Evolutionary conservation across 139 green algal genomes (phyloP).

Genomic region (Diplosphaera chodatii): DNA sequence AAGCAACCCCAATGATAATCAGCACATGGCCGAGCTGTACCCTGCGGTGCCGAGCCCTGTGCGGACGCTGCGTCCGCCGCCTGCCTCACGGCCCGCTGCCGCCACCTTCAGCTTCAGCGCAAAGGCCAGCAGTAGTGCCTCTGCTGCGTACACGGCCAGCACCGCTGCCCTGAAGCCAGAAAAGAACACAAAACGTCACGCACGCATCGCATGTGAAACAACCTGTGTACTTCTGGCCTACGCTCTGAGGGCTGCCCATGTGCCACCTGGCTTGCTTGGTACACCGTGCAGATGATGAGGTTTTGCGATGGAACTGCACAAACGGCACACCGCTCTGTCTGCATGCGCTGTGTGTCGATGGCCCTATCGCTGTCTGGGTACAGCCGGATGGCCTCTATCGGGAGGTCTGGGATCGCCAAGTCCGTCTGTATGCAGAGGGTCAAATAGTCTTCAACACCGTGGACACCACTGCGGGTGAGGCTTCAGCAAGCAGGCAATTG

Average conservation of each 20-base stretch:
- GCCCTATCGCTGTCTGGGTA: conserved; percentile 49
- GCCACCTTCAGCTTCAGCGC: conserved; percentile 82
- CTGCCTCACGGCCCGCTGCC: conserved; percentile 22
- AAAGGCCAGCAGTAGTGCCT: conserved; percentile 84
- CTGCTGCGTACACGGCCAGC: conserved; percentile 66
- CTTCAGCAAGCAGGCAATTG: too few relatives aligned
- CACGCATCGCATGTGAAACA: too few relatives aligned
- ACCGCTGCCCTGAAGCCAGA: conserved; percentile 60
- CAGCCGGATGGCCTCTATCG: conserved; percentile 41
- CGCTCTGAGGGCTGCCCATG: too few relatives aligned
- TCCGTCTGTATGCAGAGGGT: conserved; percentile 11
- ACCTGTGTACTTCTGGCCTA: too few relatives aligned
- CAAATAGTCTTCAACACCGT: too few relatives aligned
- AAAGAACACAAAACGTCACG: too few relatives aligned
- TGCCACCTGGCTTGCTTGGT: background rate
- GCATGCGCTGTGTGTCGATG: conserved; percentile 46
- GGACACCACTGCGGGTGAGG: too few relatives aligned
- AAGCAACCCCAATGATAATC: too few relatives aligned
- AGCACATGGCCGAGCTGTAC: too few relatives aligned
- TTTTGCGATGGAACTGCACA: background rate
- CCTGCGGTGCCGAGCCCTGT: background rate
- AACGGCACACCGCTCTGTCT: conserved; percentile 23
- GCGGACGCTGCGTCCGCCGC: background rate
- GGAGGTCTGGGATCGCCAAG: conserved; percentile 33
- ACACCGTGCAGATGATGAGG: background rate